phyloP scores from a whole-genome alignment of 345 rosid species.

The Pistacia atlantica region DNA sequence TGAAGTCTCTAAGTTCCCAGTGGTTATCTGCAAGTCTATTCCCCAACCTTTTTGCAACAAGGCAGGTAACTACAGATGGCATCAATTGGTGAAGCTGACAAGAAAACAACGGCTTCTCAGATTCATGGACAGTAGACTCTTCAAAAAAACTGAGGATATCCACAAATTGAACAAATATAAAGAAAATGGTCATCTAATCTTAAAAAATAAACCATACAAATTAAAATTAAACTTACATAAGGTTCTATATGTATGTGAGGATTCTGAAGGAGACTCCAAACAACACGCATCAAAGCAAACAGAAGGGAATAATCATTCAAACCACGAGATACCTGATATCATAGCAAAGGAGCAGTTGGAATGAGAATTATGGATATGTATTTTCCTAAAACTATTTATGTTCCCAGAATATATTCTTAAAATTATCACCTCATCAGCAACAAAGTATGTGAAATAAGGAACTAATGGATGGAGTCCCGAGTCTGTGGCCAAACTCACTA shows the following conservation, averaged over 20 bases:
- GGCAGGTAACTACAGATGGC: constrained; percentile 99
- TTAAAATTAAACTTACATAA: constrained; percentile 66
- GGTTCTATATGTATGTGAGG: constrained; percentile 89
- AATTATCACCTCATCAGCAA: constrained; percentile 85
- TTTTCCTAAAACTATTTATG: neutral
- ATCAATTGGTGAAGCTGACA: constrained; percentile 96
- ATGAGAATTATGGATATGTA: constrained; percentile 18
- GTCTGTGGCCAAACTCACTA: constrained; percentile 91
- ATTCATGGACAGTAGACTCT: constrained; percentile 21
- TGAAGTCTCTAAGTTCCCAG: constrained; percentile 95
- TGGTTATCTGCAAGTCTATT: constrained; percentile 89
- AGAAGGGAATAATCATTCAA: constrained; percentile 77
- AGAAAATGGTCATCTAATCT: constrained; percentile 13
- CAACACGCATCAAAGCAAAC: constrained; percentile 91
- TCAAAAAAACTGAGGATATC: constrained; percentile 22
- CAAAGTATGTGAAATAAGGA: constrained; percentile 91
- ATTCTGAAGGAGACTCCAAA: constrained; percentile 82
- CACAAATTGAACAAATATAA: constrained; percentile 11
- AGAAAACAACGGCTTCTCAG: constrained; percentile 39
- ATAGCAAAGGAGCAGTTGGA: constrained; percentile 23
- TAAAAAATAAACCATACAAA: constrained; percentile 13
- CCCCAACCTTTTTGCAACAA: constrained; percentile 91
- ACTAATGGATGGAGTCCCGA: constrained; percentile 97
- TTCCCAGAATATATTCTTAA: constrained; percentile 12
- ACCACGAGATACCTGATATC: constrained; percentile 84